Conservation (phyloP, 345 rosid species). For the Brassica carinata region DNA sequence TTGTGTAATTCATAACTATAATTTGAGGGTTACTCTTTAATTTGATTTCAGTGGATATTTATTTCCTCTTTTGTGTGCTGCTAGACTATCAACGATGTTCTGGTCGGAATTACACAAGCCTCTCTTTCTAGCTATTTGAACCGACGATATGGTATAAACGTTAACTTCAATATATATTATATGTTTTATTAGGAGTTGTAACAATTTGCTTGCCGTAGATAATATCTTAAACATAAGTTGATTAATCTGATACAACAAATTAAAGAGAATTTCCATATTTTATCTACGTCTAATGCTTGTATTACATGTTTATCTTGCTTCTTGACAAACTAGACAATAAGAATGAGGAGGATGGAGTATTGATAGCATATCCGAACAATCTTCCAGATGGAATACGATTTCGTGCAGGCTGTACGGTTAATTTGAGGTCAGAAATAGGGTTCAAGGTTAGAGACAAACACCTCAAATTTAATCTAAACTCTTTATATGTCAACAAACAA, state of each 20-base stretch:
- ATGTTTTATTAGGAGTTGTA: not conserved
- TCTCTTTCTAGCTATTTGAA: conserved; percentile 58
- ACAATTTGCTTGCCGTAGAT: not conserved
- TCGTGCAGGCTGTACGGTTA: conserved; percentile 49
- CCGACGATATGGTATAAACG: conserved; percentile 2
- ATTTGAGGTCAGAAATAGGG: conserved; percentile 52
- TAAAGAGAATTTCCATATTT: not conserved
- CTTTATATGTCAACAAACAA: no score
- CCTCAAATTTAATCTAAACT: not conserved
- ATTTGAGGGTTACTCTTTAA: not conserved
- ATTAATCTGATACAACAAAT: no score
- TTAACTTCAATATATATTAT: not conserved
- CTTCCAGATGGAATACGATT: conserved; percentile 45
- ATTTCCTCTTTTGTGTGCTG: not conserved
- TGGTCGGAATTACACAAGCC: conserved; percentile 66
- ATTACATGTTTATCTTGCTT: not conserved
- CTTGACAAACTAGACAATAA: conserved; percentile 15
- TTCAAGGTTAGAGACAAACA: conserved; percentile 47
- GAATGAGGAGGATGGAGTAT: conserved; percentile 4
- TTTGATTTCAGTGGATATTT: conserved; percentile 4
- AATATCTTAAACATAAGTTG: no score
- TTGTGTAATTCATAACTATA: not conserved
- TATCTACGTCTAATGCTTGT: not conserved
- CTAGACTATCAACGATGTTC: conserved; percentile 74
- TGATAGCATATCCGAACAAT: conserved; percentile 13